Evolutionary conservation across 2,329 filamentous ascomycete genomes (phyloP).

Genomic region (Aspergillus tubingensis): DNA sequence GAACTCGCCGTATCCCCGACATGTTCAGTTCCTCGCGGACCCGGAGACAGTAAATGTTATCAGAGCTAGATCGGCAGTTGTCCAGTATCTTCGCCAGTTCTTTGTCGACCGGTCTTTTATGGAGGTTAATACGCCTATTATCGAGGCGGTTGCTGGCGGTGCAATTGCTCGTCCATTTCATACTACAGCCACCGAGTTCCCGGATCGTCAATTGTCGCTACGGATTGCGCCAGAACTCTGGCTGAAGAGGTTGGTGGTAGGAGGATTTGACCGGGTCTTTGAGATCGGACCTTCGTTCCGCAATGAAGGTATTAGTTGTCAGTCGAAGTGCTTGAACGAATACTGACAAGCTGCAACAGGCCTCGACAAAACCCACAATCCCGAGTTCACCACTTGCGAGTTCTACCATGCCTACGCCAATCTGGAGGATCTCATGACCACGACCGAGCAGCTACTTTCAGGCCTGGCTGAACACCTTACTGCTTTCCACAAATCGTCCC

Average conservation of each 20-base stretch:
- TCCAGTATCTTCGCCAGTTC: constrained; percentile 71
- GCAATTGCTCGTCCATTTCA: constrained; percentile 84
- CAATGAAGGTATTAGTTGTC: constrained; percentile 69
- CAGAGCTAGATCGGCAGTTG: constrained; percentile 71
- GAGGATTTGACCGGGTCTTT: constrained; percentile 84
- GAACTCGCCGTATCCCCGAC: constrained; percentile 72
- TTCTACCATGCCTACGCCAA: constrained; percentile 89
- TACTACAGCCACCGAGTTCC: constrained; percentile 75
- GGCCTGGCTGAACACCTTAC: constrained; percentile 58
- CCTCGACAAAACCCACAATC: constrained; percentile 87
- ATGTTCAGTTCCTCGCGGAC: constrained; percentile 84
- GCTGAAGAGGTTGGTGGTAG: constrained; percentile 88
- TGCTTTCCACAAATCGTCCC: constrained; percentile 45
- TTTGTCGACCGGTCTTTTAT: constrained; percentile 72
- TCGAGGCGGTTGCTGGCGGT: constrained; percentile 80
- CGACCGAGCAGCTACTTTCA: constrained; percentile 72
- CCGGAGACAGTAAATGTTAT: constrained; percentile 67
- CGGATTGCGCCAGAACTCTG: constrained; percentile 93
- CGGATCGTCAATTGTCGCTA: constrained; percentile 70
- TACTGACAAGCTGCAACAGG: constrained; percentile 35
- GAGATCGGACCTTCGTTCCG: constrained; percentile 92
- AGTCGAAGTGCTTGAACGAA: not conserved
- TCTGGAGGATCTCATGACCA: constrained; percentile 70
- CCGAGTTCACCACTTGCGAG: constrained; percentile 96
- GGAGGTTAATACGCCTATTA: constrained; percentile 88